A percentile compares a stretch with the other conserved stretches of the same genome.
These are phyloP conservation scores for Fusarium sp. DNA, from an alignment of 2,329 filamentous ascomycete genomes.

Conservation along the genomic window DNA sequence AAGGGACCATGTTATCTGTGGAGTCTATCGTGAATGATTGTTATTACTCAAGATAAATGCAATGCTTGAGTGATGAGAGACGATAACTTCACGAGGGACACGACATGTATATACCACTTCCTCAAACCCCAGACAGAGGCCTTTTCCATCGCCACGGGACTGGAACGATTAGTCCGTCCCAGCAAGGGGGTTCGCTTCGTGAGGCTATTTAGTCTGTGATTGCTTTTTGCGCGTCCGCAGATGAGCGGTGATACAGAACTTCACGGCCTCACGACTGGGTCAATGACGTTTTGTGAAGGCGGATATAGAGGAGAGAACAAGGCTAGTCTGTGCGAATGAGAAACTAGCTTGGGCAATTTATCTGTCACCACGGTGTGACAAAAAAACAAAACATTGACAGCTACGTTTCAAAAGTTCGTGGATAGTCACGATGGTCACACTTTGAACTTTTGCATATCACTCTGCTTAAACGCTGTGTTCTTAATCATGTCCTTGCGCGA, in stretches of 20 bases:
- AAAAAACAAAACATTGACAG: not conserved
- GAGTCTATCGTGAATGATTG: not conserved
- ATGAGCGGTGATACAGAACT: not conserved
- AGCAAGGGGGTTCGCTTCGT: not conserved
- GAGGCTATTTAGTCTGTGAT: constrained; percentile 5
- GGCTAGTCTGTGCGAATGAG: not conserved
- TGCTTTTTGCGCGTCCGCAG: not conserved
- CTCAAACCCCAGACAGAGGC: not conserved
- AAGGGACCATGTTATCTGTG: constrained; percentile 13
- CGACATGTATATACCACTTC: not conserved
- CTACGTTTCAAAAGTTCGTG: not conserved
- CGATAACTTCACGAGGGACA: constrained; percentile 1
- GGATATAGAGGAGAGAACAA: constrained; percentile 1
- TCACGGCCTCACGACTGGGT: not conserved
- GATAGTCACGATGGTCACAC: not conserved
- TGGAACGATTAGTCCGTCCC: not conserved
- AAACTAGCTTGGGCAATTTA: not conserved
- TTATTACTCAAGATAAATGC: not conserved
- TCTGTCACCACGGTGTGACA: not conserved
- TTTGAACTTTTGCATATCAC: not conserved
- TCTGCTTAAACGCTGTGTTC: not conserved
- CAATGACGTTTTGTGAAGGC: not conserved
- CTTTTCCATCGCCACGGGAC: not conserved
- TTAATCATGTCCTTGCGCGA: not conserved
- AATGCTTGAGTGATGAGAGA: not conserved